Base-by-base conservation (phyloP, 208 protist genomes). In the Leptomonas seymouri region DNA sequence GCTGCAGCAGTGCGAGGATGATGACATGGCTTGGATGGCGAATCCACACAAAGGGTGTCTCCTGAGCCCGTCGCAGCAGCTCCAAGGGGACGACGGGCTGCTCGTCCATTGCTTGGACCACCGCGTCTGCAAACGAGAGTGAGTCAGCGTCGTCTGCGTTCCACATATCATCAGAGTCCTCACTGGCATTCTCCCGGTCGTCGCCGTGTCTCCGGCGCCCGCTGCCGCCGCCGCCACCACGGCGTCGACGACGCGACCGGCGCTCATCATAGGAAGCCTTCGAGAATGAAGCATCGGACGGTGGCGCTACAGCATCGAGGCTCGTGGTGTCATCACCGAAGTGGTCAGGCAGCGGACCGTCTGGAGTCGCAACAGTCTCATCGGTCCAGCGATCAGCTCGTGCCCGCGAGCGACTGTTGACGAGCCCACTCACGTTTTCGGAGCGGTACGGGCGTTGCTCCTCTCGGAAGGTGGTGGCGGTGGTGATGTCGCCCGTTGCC, bases 21-120 rank as follows among this genome's bases (percentile, higher is more conserved):
- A 95, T 77, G 63, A 51, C 20, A 70, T 90, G 84, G 48, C 82
- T 75, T 23, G 85, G 86, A 53, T 95, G 87, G 1, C 71, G 77
- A 8, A 69, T 65, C 87, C 90, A 95, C 23, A 72, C 39, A 39
- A 77, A 77, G 6, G 71, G 71, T 27, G 41, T 48, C 49, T 67
- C 41, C 53, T 80, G 72, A 9, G 73, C 56, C 39, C 39, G 49
- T 42, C 62, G 57, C 3, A 92, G 82, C 16, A 93, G 28, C 44
- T 80, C 76, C 2, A 50, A 28, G 15, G 89, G 89, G 20, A 94
- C 83, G 14, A 94, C 80, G 18, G 86, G 82, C 57, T 80, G 70
- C 44, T 70, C 72, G 45, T 94, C 89, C 56, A 77, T 66, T 0
- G 57, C 71, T 11, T 15, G 11, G 23, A 67, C 64, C 3, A 77